Evolutionary conservation across 1,139 yeast species (phyloP).

Genomic region (Tardiomyces digboiensis): DNA sequence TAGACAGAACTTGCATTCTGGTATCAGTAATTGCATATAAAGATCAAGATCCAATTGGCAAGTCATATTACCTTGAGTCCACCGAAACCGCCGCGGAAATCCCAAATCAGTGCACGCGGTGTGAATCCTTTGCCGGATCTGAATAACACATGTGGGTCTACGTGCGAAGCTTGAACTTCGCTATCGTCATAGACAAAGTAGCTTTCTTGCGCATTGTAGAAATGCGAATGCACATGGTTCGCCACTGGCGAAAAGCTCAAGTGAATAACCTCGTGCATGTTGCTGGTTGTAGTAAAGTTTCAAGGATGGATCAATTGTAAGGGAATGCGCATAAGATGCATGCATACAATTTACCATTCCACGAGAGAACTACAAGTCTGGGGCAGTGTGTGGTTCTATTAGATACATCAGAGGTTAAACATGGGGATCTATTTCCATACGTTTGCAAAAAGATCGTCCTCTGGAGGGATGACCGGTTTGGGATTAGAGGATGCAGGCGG

Average conservation of each 20-base stretch:
- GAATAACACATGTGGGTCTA: slow-evolving; percentile 39
- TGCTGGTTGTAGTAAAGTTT: no score
- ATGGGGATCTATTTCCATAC: slow-evolving; percentile 43
- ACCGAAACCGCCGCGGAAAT: slow-evolving; percentile 29
- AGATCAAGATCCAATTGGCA: neutral
- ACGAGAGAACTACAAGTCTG: no score
- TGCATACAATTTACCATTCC: no score
- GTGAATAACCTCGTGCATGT: slow-evolving; percentile 67
- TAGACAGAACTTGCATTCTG: slow-evolving; percentile 9
- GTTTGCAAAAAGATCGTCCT: slow-evolving; percentile 57
- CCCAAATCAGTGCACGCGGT: slow-evolving; percentile 78
- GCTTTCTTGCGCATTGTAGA: slow-evolving; percentile 70
- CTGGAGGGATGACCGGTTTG: slow-evolving; percentile 29
- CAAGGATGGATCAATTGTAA: no score
- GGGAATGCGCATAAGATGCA: no score
- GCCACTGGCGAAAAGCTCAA: slow-evolving; percentile 64
- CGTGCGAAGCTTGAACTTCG: slow-evolving; percentile 26
- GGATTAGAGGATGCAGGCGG: slow-evolving; percentile 14
- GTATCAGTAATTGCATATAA: no score
- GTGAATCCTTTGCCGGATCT: slow-evolving; percentile 47
- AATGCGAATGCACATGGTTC: slow-evolving; percentile 67
- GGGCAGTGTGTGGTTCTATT: no score
- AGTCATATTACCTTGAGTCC: neutral
- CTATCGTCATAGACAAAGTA: slow-evolving; percentile 43
- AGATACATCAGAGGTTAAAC: neutral